Conservation (phyloP, 148 eudicot genomes). For the Cornus controversa region DNA sequence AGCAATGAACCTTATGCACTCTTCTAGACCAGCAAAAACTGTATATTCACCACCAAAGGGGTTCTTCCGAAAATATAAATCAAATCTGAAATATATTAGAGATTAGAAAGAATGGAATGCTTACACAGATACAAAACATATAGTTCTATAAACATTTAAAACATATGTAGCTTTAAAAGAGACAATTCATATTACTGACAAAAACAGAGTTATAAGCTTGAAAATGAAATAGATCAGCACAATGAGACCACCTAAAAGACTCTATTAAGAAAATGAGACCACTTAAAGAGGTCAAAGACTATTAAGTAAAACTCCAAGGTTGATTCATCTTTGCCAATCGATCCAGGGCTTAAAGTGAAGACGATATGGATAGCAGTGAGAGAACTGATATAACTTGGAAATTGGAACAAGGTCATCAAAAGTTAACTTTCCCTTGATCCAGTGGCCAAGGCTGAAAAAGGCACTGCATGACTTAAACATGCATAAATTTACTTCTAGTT, state of each 20-base stretch:
- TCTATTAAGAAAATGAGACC: not conserved
- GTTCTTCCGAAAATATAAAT: constrained; percentile 81
- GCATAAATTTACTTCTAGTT: not conserved
- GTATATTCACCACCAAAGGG: constrained; percentile 96
- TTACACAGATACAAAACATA: not conserved
- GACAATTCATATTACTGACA: not conserved
- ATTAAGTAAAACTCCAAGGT: not conserved
- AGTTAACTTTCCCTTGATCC: not conserved
- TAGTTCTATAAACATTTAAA: not conserved
- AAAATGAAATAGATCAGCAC: not conserved
- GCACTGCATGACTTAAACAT: not conserved
- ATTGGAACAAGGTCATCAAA: not conserved
- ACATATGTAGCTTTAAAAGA: not conserved
- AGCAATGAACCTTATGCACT: constrained; percentile 88
- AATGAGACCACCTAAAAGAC: not conserved
- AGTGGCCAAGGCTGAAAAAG: not conserved
- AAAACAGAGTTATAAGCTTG: not conserved
- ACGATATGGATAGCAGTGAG: not conserved
- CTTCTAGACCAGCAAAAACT: constrained; percentile 96
- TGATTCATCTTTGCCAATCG: not conserved
- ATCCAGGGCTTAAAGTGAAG: not conserved
- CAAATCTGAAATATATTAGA: constrained; percentile 66
- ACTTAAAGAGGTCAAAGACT: not conserved
- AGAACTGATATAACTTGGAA: not conserved
- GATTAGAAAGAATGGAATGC: not conserved